Base-by-base conservation (phyloP, 2,329 filamentous ascomycete genomes). In the Amylocarpus encephaloides region DNA sequence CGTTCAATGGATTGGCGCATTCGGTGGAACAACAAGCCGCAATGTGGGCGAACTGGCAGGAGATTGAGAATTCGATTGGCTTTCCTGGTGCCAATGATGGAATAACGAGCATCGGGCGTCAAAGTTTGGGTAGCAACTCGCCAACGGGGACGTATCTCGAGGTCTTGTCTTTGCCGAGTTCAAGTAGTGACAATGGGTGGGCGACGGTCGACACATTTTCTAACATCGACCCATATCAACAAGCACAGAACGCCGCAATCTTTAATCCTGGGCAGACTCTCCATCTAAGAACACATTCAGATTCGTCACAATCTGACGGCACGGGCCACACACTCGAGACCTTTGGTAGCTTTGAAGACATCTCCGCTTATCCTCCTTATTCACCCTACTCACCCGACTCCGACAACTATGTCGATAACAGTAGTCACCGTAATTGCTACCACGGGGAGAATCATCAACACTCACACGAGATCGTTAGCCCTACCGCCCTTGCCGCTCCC, bases 221-320 rank as follows among this genome's bases (percentile, higher is more conserved):
- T 54, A 85, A 83, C 34, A 82, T 86, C 59, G 86, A 92, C 59
- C 77, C 79, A 32, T 81, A 79, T 44, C 76, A 77, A 59, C 74
- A 78, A 41, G 74, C 83, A 49, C 78, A 79, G 46, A 79, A 74
- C 55, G 68, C 74, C 51, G 72, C 73, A 12, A 91, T 95, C 64
- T 94, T 95, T 75, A 95, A 96, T 70, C 92, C 92, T 1, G 82
- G 85, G 55, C 87, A 95, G 71, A 94, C 90, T 1, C 74, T 97
- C 46, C 92, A 96, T 71, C 78, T 95, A 63, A 82, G 91, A 59
- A 91, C 85, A 48, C 83, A 86, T 62, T 95, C 91, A 3, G 88
- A 94, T 62, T 93, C 89, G 2, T 93, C 87, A 1, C 80, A 83
- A 58, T 83, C 86, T 1, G 85, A 91, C 32, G 80, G 83, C 60